phyloP scores from a whole-genome alignment of 129 eudicot genomes.

The Helianthus tuberosus region DNA sequence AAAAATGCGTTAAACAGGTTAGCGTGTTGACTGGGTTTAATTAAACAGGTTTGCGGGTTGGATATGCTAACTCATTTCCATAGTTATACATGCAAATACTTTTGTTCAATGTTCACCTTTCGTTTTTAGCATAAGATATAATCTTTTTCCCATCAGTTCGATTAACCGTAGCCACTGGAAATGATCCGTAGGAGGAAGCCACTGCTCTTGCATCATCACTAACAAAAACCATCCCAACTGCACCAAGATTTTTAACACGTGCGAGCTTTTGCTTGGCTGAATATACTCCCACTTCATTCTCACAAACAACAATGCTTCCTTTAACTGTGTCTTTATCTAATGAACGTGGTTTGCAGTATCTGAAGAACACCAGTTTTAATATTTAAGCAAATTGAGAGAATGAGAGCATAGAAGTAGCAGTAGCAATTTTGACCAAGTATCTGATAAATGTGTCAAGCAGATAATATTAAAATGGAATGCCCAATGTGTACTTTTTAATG shows the following conservation, averaged over 20 bases:
- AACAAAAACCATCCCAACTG: slow-evolving; percentile 53
- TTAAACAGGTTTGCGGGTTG: too few relatives aligned
- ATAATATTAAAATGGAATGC: neutral
- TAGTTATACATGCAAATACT: neutral
- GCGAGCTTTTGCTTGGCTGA: slow-evolving; percentile 27
- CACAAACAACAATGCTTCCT: slow-evolving; percentile 68
- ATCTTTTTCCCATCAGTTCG: slow-evolving; percentile 46
- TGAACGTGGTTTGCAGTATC: slow-evolving; percentile 60
- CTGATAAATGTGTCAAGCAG: neutral
- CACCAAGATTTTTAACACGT: slow-evolving; percentile 42
- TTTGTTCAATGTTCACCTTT: slow-evolving; percentile 42
- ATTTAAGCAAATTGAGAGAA: too few relatives aligned
- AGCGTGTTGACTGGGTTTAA: too few relatives aligned
- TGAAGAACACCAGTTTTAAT: too few relatives aligned
- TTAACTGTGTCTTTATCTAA: slow-evolving; percentile 52
- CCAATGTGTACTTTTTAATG: neutral
- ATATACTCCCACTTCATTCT: slow-evolving; percentile 32
- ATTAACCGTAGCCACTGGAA: slow-evolving; percentile 46
- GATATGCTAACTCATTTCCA: too few relatives aligned
- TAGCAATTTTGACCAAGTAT: neutral
- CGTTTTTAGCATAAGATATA: slow-evolving; percentile 51
- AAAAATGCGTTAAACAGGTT: too few relatives aligned
- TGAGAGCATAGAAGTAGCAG: neutral
- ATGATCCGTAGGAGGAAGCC: slow-evolving; percentile 40
- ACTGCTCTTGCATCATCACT: slow-evolving; percentile 42